Percentiles rank a stretch among this genome's conserved stretches.
Evolutionary conservation across 2,329 filamentous ascomycete species (phyloP).

Genomic region (Alternaria triticina): DNA sequence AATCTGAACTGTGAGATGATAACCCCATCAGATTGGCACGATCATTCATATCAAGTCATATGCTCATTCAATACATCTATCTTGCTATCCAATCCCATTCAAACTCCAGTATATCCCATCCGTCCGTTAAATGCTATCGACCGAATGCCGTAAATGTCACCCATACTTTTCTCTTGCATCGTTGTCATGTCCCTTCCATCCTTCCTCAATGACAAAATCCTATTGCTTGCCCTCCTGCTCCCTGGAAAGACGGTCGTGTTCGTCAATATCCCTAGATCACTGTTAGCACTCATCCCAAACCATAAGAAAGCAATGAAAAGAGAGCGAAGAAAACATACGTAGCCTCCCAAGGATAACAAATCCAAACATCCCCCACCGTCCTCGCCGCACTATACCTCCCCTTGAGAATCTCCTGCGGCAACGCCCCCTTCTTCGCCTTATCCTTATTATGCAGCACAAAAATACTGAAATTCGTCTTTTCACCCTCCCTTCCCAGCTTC

Average conservation of each 20-base stretch:
- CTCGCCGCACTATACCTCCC: constrained; percentile 82
- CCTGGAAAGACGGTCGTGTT: constrained; percentile 78
- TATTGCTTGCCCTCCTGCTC: constrained; percentile 40
- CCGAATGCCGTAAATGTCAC: not conserved
- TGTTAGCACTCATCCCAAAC: too few species aligned
- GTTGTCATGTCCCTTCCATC: not conserved
- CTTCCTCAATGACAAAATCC: not conserved
- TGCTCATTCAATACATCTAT: not conserved
- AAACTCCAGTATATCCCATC: not conserved
- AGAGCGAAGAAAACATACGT: constrained; percentile 55
- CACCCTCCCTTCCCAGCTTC: constrained; percentile 69
- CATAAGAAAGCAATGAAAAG: not conserved
- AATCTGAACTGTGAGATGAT: not conserved
- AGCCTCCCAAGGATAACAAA: constrained; percentile 99
- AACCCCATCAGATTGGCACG: fast-evolving
- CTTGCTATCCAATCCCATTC: not conserved
- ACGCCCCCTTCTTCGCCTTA: constrained; percentile 88
- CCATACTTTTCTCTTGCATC: not conserved
- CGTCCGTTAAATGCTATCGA: not conserved
- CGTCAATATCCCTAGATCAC: constrained; percentile 75
- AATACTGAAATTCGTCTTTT: constrained; percentile 87
- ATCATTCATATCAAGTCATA: fast-evolving
- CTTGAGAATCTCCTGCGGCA: constrained; percentile 79
- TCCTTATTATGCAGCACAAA: constrained; percentile 99
- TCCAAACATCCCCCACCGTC: constrained; percentile 95